Evolutionary conservation across 371 early-diverging fungal genomes (phyloP), one percentile per base, ranked within the genome.

Genomic region (Polyrhizophydium stewartii): DNA sequence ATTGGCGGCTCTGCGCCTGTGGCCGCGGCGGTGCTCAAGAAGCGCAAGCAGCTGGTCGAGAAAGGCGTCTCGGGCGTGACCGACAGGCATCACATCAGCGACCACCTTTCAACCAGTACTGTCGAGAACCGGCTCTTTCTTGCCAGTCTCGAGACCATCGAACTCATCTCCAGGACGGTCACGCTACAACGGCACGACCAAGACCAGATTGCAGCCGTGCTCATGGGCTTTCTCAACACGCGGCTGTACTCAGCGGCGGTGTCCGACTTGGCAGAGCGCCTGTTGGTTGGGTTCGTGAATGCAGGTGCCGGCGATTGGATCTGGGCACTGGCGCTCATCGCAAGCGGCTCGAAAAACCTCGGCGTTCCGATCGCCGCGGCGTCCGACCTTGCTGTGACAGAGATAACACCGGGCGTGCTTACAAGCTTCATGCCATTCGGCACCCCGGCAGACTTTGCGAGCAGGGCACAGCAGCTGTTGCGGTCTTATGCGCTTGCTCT

Each of bases 141-240:
- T 2, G 5, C 10, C 10, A 10, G 10, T 5, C 45, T 45, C 10
- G 45, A 45, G 19, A 45, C 45, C 5, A 5, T 45, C 19, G 45
- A 19, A 5, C 10, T 6, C 10, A 45, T 45, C 24, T 5, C 19
- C 19, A 19, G 19, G 5, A 19, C 45, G 10, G 19, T 45, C n/a
- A 93, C 86, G 97, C 98, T 97, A 71, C 83, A 65, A 55, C 63
- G 25, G 21, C 28, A 31, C 6, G 27, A 56, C 45, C 45, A n/a
- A 45, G 45, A 19, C 24, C 5, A 24, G 19, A 45, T 45, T 6
- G 45, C 45, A 19, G 24, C 10, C 10, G 3, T 19, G 24, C 45
- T 45, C n/a, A 45, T 45, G n/a, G 45, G 45, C 5, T 19, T n/a
- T 2, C 45, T 45, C 45, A 45, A 45, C 19, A 19, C 45, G 45